Percentiles rank a stretch among this genome's conserved stretches.
Conservation (phyloP, 2,329 filamentous ascomycete species). For the Fusarium sp. region DNA sequence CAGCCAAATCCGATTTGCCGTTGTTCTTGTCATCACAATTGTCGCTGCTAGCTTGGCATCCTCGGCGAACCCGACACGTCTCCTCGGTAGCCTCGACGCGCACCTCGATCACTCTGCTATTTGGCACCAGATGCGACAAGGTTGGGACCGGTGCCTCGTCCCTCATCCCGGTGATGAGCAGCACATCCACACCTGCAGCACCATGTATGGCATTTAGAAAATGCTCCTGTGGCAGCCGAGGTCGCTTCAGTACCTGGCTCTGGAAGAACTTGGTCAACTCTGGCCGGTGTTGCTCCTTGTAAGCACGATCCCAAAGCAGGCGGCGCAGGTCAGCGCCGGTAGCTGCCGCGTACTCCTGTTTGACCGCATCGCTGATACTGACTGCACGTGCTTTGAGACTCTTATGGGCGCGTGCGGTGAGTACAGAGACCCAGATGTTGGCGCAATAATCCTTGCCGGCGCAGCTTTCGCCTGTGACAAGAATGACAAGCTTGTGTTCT, state of each 20-base stretch:
- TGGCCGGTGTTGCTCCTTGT: conserved; percentile 70
- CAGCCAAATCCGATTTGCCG: background rate
- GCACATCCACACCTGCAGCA: conserved; percentile 59
- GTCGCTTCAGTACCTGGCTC: conserved; percentile 53
- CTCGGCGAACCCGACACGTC: conserved; percentile 51
- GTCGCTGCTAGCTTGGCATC: conserved; percentile 5
- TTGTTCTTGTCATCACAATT: conserved; percentile 13
- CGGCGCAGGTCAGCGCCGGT: conserved; percentile 60
- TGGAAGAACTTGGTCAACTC: conserved; percentile 64
- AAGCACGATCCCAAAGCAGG: conserved; percentile 64
- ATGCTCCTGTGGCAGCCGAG: conserved; percentile 61
- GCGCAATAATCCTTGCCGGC: conserved; percentile 72
- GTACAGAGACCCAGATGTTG: conserved; percentile 58
- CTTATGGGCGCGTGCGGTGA: conserved; percentile 44
- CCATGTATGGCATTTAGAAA: conserved; percentile 59
- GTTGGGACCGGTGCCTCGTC: conserved; percentile 66
- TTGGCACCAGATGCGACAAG: conserved; percentile 65
- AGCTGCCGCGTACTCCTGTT: conserved; percentile 58
- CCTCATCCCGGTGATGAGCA: conserved; percentile 72
- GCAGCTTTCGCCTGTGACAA: conserved; percentile 65
- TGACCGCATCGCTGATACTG: background rate
- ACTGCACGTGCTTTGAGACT: conserved; percentile 51
- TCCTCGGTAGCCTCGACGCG: conserved; percentile 54
- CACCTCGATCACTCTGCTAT: conserved; percentile 65
- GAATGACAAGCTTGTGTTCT: conserved; percentile 61